These are phyloP conservation scores for Colletotrichum chlorophyti DNA, from an alignment of 2,329 filamentous ascomycete genomes.

Conservation along the genomic window DNA sequence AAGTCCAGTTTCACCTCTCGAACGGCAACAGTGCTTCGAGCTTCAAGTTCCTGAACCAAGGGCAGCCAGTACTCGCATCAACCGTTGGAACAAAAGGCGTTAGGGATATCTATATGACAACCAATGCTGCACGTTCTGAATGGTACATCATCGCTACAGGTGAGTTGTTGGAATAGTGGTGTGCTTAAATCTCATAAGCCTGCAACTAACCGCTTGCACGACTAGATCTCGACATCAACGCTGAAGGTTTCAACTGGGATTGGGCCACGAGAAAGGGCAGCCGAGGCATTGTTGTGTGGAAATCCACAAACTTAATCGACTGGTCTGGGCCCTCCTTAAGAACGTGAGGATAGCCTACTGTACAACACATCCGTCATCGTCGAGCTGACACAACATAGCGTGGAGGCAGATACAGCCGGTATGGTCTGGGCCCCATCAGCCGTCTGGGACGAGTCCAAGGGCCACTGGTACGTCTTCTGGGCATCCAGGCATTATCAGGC, in stretches of 20 bases:
- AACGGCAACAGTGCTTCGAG: slow-evolving; percentile 38
- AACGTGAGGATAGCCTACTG: slow-evolving; percentile 25
- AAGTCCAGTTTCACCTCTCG: slow-evolving; percentile 42
- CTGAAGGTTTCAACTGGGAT: slow-evolving; percentile 43
- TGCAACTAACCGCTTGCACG: not conserved
- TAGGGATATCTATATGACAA: slow-evolving; percentile 42
- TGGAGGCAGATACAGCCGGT: slow-evolving; percentile 42
- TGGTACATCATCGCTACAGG: slow-evolving; percentile 45
- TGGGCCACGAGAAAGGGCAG: slow-evolving; percentile 42
- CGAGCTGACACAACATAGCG: slow-evolving; percentile 25
- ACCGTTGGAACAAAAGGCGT: slow-evolving; percentile 43
- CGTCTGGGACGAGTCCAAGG: slow-evolving; percentile 41
- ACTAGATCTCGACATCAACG: slow-evolving; percentile 44
- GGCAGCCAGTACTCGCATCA: slow-evolving; percentile 39
- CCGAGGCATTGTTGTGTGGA: slow-evolving; percentile 44
- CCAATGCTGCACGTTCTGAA: slow-evolving; percentile 40
- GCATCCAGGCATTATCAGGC: slow-evolving; percentile 50
- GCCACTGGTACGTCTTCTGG: slow-evolving; percentile 57
- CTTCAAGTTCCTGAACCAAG: slow-evolving; percentile 41
- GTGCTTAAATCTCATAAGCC: not conserved
- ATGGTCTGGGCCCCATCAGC: slow-evolving; percentile 47
- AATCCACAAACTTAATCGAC: slow-evolving; percentile 40
- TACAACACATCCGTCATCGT: not conserved
- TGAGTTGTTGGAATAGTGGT: slow-evolving; percentile 29
- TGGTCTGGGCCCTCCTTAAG: slow-evolving; percentile 38